Evolutionary conservation across 1,284 basidiomycete genomes (phyloP).

Genomic region (Xerocomus nothofagi): DNA sequence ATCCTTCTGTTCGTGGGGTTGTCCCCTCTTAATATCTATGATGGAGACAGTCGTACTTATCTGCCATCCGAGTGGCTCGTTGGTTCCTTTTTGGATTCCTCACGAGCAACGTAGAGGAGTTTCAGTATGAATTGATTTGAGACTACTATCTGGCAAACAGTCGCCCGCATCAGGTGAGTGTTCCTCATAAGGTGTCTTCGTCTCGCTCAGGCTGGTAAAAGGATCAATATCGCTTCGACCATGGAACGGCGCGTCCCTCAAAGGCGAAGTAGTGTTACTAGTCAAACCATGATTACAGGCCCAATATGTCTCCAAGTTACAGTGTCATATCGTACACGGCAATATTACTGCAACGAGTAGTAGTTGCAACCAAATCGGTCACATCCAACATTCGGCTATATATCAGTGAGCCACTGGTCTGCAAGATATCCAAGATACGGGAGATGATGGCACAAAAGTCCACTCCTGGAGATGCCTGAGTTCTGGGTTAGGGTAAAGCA

Average conservation of each 20-base stretch:
- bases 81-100: constrained; percentile 10
- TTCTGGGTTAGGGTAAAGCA: constrained; percentile 37
- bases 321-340: constrained; percentile 15
- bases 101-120: constrained; percentile 9
- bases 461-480: constrained; percentile 58
- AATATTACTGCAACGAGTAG: neutral
- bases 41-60: neutral
- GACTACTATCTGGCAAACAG: constrained; percentile 11
- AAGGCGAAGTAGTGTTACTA: constrained; percentile 16
- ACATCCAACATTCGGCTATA: neutral
- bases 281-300: too few relatives aligned
- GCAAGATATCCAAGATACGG: constrained; percentile 70
- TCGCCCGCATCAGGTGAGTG: neutral
- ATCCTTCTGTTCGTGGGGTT: neutral
- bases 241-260: constrained; percentile 9
- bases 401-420: constrained; percentile 75
- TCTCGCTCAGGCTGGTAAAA: neutral
- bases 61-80: constrained; percentile 4
- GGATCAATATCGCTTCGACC: constrained; percentile 8
- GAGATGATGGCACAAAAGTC: constrained; percentile 55
- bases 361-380: constrained; percentile 6
- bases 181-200: constrained; percentile 13
- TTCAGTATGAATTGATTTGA: constrained; percentile 17
- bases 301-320: too few relatives aligned
- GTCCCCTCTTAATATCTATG: constrained; percentile 13